Percentiles rank a stretch among this genome's conserved stretches.
phyloP scores from a whole-genome alignment of 371 early-diverging fungal genomes.

The Mucor plumbeus region DNA sequence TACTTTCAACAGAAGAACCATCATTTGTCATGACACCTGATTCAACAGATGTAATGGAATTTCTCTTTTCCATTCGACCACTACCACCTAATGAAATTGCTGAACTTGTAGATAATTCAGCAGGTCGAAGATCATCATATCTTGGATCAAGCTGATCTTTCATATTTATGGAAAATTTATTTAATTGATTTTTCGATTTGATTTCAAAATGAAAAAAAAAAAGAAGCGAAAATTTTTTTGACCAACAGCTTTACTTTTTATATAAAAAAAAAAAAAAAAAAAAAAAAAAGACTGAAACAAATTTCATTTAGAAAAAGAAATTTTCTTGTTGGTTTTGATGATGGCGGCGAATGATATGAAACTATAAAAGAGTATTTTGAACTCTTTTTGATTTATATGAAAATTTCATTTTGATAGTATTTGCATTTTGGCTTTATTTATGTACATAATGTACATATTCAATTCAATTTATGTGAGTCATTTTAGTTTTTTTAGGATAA shows the following conservation, averaged over 20 bases:
- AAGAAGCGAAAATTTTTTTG: conserved; percentile 3
- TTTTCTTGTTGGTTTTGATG: not conserved
- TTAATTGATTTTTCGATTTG: not conserved
- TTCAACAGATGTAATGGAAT: conserved; percentile 35
- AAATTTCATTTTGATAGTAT: not conserved
- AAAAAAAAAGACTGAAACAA: not conserved
- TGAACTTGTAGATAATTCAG: conserved; percentile 10
- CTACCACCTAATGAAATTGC: conserved; percentile 14
- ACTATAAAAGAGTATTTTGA: not conserved
- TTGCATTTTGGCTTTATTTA: not conserved
- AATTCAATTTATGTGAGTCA: not conserved
- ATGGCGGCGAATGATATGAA: not conserved
- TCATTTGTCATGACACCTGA: conserved; percentile 1
- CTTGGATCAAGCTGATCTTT: conserved; percentile 7
- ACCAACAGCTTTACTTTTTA: not conserved
- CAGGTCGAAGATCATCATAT: not conserved
- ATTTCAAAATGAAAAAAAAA: not conserved
- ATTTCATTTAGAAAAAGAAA: not conserved
- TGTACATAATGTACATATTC: no score
- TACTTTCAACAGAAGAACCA: not conserved
- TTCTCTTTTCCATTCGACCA: conserved; percentile 19
- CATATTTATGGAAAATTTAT: not conserved
- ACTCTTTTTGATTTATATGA: no score
- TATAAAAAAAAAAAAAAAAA: no score
- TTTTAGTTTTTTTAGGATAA: not conserved